phyloP scores from a whole-genome alignment of 2,329 filamentous ascomycete species.

The Parastagonospora nodorum region DNA sequence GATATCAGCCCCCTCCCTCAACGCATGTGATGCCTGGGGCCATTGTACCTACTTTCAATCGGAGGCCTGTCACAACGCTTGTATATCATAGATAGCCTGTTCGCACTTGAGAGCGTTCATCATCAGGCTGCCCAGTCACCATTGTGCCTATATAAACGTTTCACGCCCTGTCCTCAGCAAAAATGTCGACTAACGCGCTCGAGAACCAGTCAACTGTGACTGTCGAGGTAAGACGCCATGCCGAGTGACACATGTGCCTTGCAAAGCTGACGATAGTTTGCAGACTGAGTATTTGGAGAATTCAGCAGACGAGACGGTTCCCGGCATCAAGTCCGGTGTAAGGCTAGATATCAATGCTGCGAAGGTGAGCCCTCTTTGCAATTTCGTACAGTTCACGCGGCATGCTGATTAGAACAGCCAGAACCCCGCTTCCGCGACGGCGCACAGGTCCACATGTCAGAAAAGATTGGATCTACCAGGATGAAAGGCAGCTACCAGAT shows the following conservation, averaged over 20 bases:
- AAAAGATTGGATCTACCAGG: slow-evolving; percentile 19
- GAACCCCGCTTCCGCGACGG: slow-evolving; percentile 25
- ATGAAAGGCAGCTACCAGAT: slow-evolving; percentile 31
- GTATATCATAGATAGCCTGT: slow-evolving; percentile 32
- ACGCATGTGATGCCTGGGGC: slow-evolving; percentile 25
- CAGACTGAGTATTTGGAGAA: slow-evolving; percentile 21
- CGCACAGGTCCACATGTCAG: slow-evolving; percentile 34
- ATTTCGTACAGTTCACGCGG: neutral
- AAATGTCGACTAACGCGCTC: slow-evolving; percentile 26
- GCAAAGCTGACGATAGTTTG: slow-evolving; percentile 26
- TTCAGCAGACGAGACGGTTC: slow-evolving; percentile 12
- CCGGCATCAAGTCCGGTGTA: slow-evolving; percentile 33
- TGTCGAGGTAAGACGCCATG: slow-evolving; percentile 22
- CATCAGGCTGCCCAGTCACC: slow-evolving; percentile 30
- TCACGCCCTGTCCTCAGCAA: slow-evolving; percentile 3
- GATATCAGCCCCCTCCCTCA: slow-evolving; percentile 9
- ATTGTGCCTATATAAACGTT: slow-evolving; percentile 4
- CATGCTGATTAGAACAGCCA: slow-evolving; percentile 15
- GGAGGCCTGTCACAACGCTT: slow-evolving; percentile 37
- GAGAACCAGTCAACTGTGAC: slow-evolving; percentile 23
- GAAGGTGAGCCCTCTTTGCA: neutral
- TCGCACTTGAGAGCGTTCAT: slow-evolving; percentile 12
- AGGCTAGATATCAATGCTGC: slow-evolving; percentile 17
- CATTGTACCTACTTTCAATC: slow-evolving; percentile 11
- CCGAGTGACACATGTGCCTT: slow-evolving; percentile 15